phyloP scores from a whole-genome alignment of 257 asterid species.

The Anisodus tanguticus region DNA sequence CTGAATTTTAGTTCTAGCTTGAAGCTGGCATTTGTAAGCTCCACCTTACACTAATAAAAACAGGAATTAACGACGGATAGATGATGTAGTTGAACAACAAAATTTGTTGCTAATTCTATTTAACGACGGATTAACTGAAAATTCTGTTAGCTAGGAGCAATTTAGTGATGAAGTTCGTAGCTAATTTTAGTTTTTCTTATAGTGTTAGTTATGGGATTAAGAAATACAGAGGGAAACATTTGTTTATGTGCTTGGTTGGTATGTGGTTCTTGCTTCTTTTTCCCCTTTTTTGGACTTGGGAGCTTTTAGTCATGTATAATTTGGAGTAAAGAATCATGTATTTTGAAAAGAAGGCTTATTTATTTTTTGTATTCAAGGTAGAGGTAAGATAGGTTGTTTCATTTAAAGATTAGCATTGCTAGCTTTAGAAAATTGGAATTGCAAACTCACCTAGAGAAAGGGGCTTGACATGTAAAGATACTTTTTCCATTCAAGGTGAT shows the following conservation, averaged over 20 bases:
- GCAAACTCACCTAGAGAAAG: background rate
- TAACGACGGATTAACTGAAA: too few species aligned
- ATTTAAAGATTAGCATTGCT: background rate
- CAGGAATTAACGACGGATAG: too few species aligned
- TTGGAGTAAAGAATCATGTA: background rate
- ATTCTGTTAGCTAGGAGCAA: too few species aligned
- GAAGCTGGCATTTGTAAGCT: background rate
- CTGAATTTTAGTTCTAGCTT: background rate
- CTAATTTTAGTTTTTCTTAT: too few species aligned
- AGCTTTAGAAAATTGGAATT: background rate
- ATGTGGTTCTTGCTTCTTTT: background rate
- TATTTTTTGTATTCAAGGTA: constrained; percentile 10
- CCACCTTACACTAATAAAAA: background rate
- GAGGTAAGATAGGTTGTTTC: background rate
- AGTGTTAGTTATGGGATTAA: background rate
- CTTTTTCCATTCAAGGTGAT: background rate
- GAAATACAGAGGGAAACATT: background rate
- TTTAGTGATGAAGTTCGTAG: too few species aligned
- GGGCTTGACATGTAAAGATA: background rate
- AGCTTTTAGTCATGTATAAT: background rate
- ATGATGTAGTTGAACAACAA: too few species aligned
- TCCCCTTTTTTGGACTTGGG: background rate
- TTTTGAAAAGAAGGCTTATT: background rate
- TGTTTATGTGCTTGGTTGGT: background rate
- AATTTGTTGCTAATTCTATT: too few species aligned